Evolutionary conservation across 495 filamentous ascomycete species (phyloP).

Genomic region (Rhypophila decipiens): DNA sequence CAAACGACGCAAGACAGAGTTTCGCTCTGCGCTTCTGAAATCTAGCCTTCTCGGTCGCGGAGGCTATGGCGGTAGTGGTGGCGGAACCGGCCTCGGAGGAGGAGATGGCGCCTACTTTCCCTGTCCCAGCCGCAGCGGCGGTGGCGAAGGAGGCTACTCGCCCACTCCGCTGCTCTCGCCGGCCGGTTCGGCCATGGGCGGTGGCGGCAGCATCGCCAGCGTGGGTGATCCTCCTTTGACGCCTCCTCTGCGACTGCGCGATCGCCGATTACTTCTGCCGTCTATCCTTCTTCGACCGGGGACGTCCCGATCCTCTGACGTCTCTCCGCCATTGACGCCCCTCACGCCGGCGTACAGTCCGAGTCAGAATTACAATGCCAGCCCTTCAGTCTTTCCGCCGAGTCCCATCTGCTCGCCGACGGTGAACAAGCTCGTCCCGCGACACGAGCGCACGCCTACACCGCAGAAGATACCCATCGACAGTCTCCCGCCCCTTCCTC

Average conservation of each 20-base stretch:
- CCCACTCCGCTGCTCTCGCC: slow-evolving; percentile 31
- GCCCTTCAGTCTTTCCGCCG: slow-evolving; percentile 12
- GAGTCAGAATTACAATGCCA: neutral
- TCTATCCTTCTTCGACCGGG: slow-evolving; percentile 25
- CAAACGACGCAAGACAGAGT: slow-evolving; percentile 11
- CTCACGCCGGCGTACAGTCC: slow-evolving; percentile 22
- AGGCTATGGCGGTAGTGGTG: too few relatives aligned
- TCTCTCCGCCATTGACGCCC: slow-evolving; percentile 22
- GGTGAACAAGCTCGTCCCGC: slow-evolving; percentile 25
- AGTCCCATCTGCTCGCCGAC: slow-evolving; percentile 23
- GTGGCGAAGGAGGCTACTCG: neutral
- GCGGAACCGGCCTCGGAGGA: too few relatives aligned
- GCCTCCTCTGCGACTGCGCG: slow-evolving; percentile 38
- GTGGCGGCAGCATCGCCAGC: slow-evolving; percentile 2
- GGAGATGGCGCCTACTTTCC: too few relatives aligned
- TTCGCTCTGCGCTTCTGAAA: slow-evolving; percentile 1
- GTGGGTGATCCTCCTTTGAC: slow-evolving; percentile 15
- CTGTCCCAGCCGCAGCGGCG: slow-evolving; percentile 2
- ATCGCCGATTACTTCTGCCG: slow-evolving; percentile 34
- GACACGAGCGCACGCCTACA: slow-evolving; percentile 19
- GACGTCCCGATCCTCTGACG: slow-evolving; percentile 14
- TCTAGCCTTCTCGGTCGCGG: too few relatives aligned
- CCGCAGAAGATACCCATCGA: neutral
- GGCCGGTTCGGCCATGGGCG: slow-evolving; percentile 19
- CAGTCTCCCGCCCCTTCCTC: slow-evolving; percentile 1